Base-by-base conservation (phyloP, 305 asterid species). In the Fraxinus dipetala region DNA sequence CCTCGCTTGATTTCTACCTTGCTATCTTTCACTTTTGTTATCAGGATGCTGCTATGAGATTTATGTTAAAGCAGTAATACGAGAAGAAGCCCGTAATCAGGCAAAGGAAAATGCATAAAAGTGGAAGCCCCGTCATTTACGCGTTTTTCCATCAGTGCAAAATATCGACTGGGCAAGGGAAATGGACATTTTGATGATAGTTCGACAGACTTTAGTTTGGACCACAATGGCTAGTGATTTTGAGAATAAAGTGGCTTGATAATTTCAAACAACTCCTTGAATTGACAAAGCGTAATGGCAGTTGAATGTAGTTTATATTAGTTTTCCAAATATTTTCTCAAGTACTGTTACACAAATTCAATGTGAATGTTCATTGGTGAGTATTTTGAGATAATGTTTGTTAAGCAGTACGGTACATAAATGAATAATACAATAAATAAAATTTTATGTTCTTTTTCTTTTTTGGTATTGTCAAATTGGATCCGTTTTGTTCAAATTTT, bases 11-110 rank as follows among this genome's bases (percentile, higher is more conserved):
- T 83, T 83, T 36, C 40, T 40, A 18, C 61, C 40, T 32, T 70
- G 31, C 72, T 56, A 54, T 45, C 14, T 61, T 2, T 74, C 10
- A 14, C 31, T 9, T 63, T 63, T 63, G 35, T 48, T 76, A 2
- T 20, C 87, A 88, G 91, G 91, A 74, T 88, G 91, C 63, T 86
- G 87, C 81, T 86, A 85, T 38, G 90, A 86, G 87, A 84, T 88
- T 63, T 86, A 88, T 80, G 89, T 86, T 38, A 86, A 73, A 80
- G 87, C 88, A 34, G 79, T 56, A 5, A 79, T 73, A 85, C 51
- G 86, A 79, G 87, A 86, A 83, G 85, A 83, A 75, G 79, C 88
- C 56, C 78, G 87, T 78, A 72, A 77, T 31, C 72, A 85, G 36
- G 89, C 77, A 20, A 83, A 63, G 31, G 78, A 77, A 70, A 85